These are phyloP conservation scores for Debaryomyces hansenii DNA, from an alignment of 805 yeast genomes.

Conservation along the genomic window DNA sequence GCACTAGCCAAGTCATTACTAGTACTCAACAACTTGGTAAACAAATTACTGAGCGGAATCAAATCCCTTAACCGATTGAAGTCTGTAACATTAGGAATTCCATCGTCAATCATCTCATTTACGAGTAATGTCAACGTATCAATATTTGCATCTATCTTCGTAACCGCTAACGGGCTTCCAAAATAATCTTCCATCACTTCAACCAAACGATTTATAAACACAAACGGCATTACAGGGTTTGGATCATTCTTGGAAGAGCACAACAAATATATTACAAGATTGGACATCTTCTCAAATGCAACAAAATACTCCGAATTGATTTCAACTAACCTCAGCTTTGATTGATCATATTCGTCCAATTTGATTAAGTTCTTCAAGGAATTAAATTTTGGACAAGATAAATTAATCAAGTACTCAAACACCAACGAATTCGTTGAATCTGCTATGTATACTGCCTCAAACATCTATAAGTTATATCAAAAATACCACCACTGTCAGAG, in stretches of 20 bases:
- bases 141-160: slow-evolving; percentile 64
- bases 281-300: slow-evolving; percentile 20
- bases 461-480: slow-evolving; percentile 21
- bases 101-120: slow-evolving; percentile 77
- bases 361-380: slow-evolving; percentile 20
- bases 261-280: slow-evolving; percentile 27
- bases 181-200: slow-evolving; percentile 60
- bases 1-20: slow-evolving; percentile 32
- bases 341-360: slow-evolving; percentile 3
- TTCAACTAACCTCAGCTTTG: slow-evolving; percentile 18
- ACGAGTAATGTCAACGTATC: slow-evolving; percentile 71
- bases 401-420: slow-evolving; percentile 34
- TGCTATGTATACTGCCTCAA: slow-evolving; percentile 44
- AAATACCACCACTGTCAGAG: slow-evolving; percentile 26
- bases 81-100: slow-evolving; percentile 72
- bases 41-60: slow-evolving; percentile 62
- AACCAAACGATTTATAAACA: slow-evolving; percentile 51
- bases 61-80: slow-evolving; percentile 66
- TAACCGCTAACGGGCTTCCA: slow-evolving; percentile 50
- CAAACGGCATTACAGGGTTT: slow-evolving; percentile 57
- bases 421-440: slow-evolving; percentile 33
- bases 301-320: slow-evolving; percentile 30
- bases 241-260: slow-evolving; percentile 15
- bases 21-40: slow-evolving; percentile 51
- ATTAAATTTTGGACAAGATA: slow-evolving; percentile 31